Percentiles rank a stretch among this genome's conserved stretches.
Conservation (phyloP, 306 rosid genomes). For the Dalbergia cochinchinensis region DNA sequence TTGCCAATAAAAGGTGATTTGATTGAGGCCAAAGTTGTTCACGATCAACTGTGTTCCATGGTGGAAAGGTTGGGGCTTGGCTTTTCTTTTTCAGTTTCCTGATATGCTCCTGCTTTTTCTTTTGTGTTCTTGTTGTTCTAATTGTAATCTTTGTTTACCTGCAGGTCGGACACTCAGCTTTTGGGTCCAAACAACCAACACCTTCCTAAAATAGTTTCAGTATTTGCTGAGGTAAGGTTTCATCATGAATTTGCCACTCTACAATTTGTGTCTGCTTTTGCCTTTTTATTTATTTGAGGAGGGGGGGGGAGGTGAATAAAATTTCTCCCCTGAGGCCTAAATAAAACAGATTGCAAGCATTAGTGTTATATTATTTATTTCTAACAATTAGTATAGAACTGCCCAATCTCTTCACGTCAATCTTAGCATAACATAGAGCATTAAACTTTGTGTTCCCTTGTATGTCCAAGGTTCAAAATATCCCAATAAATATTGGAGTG, state of each 20-base stretch:
- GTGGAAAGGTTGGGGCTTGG: slow-evolving; percentile 76
- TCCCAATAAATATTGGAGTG: neutral
- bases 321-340: neutral
- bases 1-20: slow-evolving; percentile 94
- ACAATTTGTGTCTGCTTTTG: neutral
- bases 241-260: slow-evolving; percentile 14
- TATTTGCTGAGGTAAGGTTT: slow-evolving; percentile 91
- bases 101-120: neutral
- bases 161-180: slow-evolving; percentile 84
- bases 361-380: neutral
- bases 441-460: neutral
- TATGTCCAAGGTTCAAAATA: neutral
- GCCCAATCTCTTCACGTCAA: neutral
- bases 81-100: neutral
- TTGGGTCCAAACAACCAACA: slow-evolving; percentile 92
- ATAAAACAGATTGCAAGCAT: neutral
- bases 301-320: neutral
- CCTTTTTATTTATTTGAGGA: neutral
- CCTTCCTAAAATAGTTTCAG: slow-evolving; percentile 88
- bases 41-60: slow-evolving; percentile 96
- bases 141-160: slow-evolving; percentile 33
- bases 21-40: slow-evolving; percentile 97
- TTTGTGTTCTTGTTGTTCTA: neutral
- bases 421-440: neutral
- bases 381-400: no score